Evolutionary conservation across 257 asterid species (phyloP), one percentile per base, ranked within the genome.

Genomic region (Ilex asprella): DNA sequence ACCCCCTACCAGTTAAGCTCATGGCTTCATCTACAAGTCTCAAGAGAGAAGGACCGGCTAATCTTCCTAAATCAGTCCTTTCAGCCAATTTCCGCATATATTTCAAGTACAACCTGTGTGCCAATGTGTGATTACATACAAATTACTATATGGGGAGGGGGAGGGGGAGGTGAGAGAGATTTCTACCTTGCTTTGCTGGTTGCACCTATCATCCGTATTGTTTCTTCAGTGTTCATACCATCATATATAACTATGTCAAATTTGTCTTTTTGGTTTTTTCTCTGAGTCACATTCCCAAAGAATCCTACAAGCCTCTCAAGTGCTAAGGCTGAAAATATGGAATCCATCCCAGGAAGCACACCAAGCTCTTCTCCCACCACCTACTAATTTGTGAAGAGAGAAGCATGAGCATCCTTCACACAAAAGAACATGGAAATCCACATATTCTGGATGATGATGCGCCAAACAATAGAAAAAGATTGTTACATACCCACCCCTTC

Each of bases 301-400:
- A 85, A 76, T 57, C 95, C 93, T 16, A 82, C 64, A 59, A 80
- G 74, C 54, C 76, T 65, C 67, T 81, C 97, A 27, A 92, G 95
- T 70, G 86, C 94, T 76, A 89, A 75, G 32, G 75, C 81, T 49
- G 96, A 81, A 67, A 92, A 87, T 74, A 89, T 79, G n/a, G 96
- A 85, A 75, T 92, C 99, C 99, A 92, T 92, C 12, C 99, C 99
- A 35, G 97, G 99, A 52, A 92, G 91, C 39, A 92, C 84, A 68
- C 99, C 97, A 35, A 92, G 99, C 83, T 92, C 99, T 74, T 89
- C 97, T 64, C 94, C 94, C 50, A 86, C 88, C 63, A 92, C 91
- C 99, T 92, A 72, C 69, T 74, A 76, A 58, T 69, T 67, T 51
- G 35, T 32, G 51, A 75, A 61, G 52, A 81, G 56, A 72, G 64